These are phyloP conservation scores for Dictyostelium capitatum DNA, from an alignment of 78 protist species.

Conservation along the genomic window DNA sequence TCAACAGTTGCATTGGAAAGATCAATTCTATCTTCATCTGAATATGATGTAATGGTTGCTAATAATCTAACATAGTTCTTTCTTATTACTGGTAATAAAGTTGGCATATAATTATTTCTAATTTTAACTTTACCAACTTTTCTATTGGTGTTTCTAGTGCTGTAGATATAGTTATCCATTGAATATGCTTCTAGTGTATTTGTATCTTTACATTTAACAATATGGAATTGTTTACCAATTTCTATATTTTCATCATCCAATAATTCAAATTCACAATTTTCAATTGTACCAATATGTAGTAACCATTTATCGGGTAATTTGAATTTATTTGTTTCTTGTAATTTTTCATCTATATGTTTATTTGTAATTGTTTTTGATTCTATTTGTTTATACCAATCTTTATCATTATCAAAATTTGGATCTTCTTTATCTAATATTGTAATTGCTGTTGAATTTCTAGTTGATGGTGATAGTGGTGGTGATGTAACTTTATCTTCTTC, in stretches of 20 bases:
- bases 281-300: not conserved
- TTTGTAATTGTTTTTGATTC: not conserved
- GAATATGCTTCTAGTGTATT: not conserved
- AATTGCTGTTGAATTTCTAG: too few species aligned
- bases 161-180: not conserved
- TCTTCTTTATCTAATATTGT: not conserved
- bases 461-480: too few species aligned
- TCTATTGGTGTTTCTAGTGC: not conserved
- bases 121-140: not conserved
- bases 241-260: not conserved
- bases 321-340: too few species aligned
- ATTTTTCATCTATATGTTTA: too few species aligned
- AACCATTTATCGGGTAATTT: not conserved
- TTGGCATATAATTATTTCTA: not conserved
- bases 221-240: not conserved
- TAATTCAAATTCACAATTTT: not conserved
- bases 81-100: not conserved
- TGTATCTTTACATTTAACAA: not conserved
- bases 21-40: not conserved
- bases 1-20: not conserved
- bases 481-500: too few species aligned
- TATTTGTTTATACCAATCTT: constrained; percentile 2
- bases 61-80: not conserved
- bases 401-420: constrained; percentile 1
- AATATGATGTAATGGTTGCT: not conserved